A percentile compares a stretch with the other conserved stretches of the same genome.
phyloP scores from a whole-genome alignment of 805 yeast genomes.

The Candida wancherniae region DNA sequence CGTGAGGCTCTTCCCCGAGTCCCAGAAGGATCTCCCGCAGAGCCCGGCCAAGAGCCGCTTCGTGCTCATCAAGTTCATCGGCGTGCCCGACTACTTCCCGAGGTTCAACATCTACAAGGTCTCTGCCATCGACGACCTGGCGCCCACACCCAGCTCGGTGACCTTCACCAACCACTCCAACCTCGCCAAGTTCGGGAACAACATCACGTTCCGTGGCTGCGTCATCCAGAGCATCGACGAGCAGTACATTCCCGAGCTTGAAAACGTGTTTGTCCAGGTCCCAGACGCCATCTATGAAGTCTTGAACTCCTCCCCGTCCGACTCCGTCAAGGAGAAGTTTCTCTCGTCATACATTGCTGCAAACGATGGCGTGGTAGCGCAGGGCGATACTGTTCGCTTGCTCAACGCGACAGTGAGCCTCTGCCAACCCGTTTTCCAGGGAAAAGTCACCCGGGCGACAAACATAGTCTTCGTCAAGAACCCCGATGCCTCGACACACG shows the following conservation, averaged over 20 bases:
- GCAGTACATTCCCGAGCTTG: slow-evolving; percentile 33
- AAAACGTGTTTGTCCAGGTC: slow-evolving; percentile 43
- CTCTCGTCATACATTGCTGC: slow-evolving; percentile 20
- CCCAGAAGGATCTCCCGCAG: slow-evolving; percentile 7
- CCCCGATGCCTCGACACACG: not conserved
- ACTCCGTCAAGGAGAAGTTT: slow-evolving; percentile 31
- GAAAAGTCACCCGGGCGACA: slow-evolving; percentile 44
- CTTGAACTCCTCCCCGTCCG: slow-evolving; percentile 27
- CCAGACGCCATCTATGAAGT: slow-evolving; percentile 40
- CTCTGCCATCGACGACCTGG: slow-evolving; percentile 23
- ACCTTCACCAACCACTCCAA: slow-evolving; percentile 36
- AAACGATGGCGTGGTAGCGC: slow-evolving; percentile 29
- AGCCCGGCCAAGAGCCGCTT: slow-evolving; percentile 12
- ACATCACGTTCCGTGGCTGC: slow-evolving; percentile 41
- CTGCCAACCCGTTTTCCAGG: slow-evolving; percentile 75
- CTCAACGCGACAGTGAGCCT: slow-evolving; percentile 50
- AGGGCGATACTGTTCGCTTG: slow-evolving; percentile 39
- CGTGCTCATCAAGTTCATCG: slow-evolving; percentile 34
- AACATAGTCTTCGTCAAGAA: slow-evolving; percentile 49
- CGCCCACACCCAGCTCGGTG: slow-evolving; percentile 25
- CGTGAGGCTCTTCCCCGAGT: slow-evolving; percentile 27
- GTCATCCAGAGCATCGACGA: slow-evolving; percentile 31
- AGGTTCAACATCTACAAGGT: slow-evolving; percentile 34
- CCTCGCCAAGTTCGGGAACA: slow-evolving; percentile 28
- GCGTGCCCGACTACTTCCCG: slow-evolving; percentile 36